phyloP scores from a whole-genome alignment of 371 early-diverging fungal genomes.

The Blyttiomyces sp. region DNA sequence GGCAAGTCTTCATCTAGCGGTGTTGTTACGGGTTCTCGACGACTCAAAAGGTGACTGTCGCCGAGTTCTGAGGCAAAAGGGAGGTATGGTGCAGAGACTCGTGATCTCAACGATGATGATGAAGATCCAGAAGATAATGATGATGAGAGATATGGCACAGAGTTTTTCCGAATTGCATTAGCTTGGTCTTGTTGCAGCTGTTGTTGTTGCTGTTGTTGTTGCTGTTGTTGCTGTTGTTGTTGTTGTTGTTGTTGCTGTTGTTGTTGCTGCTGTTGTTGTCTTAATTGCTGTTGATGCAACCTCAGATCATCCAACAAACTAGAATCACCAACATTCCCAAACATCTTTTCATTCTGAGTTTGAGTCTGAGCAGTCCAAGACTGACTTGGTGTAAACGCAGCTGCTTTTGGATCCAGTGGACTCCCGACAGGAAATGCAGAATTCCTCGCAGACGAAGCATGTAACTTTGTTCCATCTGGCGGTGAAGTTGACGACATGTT shows the following conservation, averaged over 20 bases:
- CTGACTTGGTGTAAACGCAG: too few relatives aligned
- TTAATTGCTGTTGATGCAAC: background rate
- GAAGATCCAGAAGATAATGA: background rate
- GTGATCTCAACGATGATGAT: background rate
- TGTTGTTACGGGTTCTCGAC: background rate
- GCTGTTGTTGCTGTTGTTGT: background rate
- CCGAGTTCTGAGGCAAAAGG: background rate
- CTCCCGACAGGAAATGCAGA: background rate
- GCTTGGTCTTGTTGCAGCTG: background rate
- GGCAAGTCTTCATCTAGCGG: constrained; percentile 1
- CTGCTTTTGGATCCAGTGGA: background rate
- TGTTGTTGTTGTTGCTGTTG: background rate
- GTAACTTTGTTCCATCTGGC: background rate
- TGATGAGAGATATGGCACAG: background rate
- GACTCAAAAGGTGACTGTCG: too few relatives aligned
- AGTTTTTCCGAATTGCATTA: background rate
- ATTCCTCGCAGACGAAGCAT: background rate
- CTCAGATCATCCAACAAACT: background rate
- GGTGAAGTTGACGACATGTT: too few relatives aligned
- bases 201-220: constrained; percentile 2
- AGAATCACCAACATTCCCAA: background rate
- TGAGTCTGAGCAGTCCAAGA: background rate
- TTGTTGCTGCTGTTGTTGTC: background rate
- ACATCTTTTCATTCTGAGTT: background rate
- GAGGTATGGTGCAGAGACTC: background rate